Evolutionary conservation across 371 early-diverging fungal genomes (phyloP), one percentile per base, ranked within the genome.

Genomic region (Mucor indicus): DNA sequence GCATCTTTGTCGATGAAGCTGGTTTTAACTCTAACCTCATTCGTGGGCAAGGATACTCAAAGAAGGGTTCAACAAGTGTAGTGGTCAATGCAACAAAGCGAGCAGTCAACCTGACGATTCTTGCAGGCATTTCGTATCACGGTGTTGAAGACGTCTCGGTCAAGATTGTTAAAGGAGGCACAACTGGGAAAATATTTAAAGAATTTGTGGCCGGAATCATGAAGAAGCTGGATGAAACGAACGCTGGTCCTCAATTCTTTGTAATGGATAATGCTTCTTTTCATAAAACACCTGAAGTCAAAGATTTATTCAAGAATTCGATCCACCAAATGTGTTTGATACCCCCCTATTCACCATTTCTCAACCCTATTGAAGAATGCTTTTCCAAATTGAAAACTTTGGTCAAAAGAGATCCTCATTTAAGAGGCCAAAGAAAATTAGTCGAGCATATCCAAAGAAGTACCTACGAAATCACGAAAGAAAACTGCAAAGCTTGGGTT

Each of bases 1-100:
- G 51, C 15, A 21, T 44, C 11, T 51, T 51, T 38, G 35, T 51
- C 6, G 37, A 51, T 12, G 51, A 51, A 44, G 24, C 44, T 19
- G 51, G 27, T 0, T 51, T 44, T 31, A 13, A 51, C 12, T 12
- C 27, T 17, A 51, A 44, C 22, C 7, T 48, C 0, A 25, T 27
- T 16, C 6, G 19, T 3, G 25, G 13, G 1, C 4, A 40, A 25
- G 15, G 27, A 3, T 25, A 25, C 1, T 6, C 25, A 15, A 40
- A 40, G 27, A 40, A 40, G 16, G 41, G 27, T 11, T 8, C 4
- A 23, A n/a, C 27, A n/a, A 3, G 6, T 17, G 21, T 24, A 12
- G 41, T 40, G 1, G n/a, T n/a, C 2, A 40, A 2, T 13, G n/a
- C 23, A 1, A 12, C 24, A 5, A 40, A 40, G 16, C 9, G 41